phyloP scores from a whole-genome alignment of 2,329 filamentous ascomycete genomes.

The Ceratocystis destructans region DNA sequence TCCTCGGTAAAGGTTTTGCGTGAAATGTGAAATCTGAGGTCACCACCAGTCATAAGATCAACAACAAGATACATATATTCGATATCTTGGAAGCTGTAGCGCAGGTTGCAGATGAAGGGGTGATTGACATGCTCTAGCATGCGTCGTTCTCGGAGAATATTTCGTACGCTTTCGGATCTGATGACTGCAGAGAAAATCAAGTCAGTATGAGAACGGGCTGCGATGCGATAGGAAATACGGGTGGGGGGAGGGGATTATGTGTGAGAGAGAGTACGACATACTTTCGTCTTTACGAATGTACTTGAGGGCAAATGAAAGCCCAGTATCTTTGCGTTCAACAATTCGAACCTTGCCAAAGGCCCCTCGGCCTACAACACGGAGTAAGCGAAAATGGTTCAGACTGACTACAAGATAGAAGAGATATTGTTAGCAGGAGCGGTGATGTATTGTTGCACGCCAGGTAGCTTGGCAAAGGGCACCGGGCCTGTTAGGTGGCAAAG shows the following conservation, averaged over 20 bases:
- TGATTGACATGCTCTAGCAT: constrained; percentile 99
- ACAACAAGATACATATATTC: constrained; percentile 99
- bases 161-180: constrained; percentile 91
- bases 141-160: constrained; percentile 90
- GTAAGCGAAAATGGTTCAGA: constrained; percentile 88
- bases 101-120: constrained; percentile 93
- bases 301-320: constrained; percentile 87
- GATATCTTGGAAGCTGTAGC: constrained; percentile 98
- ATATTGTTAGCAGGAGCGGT: background rate
- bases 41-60: constrained; percentile 94
- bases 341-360: constrained; percentile 98
- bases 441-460: too few relatives aligned
- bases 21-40: constrained; percentile 93
- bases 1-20: constrained; percentile 97
- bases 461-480: too few relatives aligned
- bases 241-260: too few relatives aligned
- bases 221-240: background rate
- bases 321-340: constrained; percentile 92
- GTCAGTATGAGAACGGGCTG: background rate
- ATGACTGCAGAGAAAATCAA: constrained; percentile 49
- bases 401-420: constrained; percentile 48
- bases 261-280: constrained; percentile 27
- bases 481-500: background rate
- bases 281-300: constrained; percentile 99
- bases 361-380: constrained; percentile 91